phyloP scores from a whole-genome alignment of 2,329 filamentous ascomycete species.

The Neonectria coccinea region DNA sequence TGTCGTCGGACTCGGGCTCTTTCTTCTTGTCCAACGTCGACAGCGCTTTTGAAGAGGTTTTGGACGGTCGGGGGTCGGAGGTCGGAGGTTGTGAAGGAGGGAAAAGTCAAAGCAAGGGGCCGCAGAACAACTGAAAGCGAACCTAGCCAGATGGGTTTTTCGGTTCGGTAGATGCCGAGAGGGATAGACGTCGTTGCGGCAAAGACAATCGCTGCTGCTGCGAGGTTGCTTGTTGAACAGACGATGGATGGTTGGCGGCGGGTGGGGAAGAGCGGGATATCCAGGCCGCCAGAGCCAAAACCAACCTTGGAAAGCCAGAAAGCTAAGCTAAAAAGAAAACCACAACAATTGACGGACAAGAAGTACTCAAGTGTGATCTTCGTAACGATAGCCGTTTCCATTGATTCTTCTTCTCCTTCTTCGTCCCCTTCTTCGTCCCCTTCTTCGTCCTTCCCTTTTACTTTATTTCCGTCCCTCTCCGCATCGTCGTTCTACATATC shows the following conservation, averaged over 20 bases:
- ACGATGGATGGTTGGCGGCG: background rate
- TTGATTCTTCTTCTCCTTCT: background rate
- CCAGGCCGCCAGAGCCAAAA: background rate
- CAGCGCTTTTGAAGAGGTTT: background rate
- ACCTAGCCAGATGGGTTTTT: background rate
- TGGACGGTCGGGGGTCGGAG: background rate
- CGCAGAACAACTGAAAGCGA: background rate
- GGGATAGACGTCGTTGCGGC: background rate
- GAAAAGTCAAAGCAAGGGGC: background rate
- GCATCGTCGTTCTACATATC: background rate
- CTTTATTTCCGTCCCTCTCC: background rate
- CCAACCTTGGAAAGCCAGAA: background rate
- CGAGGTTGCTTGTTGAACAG: too few species aligned
- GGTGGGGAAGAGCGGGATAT: conserved; percentile 23
- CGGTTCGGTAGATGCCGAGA: background rate
- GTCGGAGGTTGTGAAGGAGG: background rate
- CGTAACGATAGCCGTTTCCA: background rate
- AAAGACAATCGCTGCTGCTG: background rate
- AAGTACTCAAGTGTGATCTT: background rate
- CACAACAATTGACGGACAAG: too few species aligned
- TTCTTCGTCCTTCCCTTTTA: background rate
- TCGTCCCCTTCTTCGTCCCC: too few species aligned
- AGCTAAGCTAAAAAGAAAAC: background rate
- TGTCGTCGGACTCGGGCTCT: background rate
- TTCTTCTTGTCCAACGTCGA: background rate